Conservation (phyloP, 1,284 basidiomycete genomes). For the Pseudozyma tsukubaensis region DNA sequence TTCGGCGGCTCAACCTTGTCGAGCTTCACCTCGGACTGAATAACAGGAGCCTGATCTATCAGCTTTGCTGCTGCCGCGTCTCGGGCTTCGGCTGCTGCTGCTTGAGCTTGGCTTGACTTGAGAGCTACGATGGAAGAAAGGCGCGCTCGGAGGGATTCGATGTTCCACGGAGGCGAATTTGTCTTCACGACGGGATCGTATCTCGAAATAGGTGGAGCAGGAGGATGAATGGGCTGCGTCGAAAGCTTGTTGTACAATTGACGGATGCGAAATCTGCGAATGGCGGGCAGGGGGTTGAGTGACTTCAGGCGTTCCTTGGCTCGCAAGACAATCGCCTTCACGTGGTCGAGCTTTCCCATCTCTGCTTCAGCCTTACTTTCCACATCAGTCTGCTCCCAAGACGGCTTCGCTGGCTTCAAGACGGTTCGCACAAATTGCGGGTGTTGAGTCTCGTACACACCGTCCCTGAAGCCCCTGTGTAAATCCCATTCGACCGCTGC, state of each 20-base stretch:
- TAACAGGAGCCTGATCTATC: constrained; percentile 10
- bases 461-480: constrained; percentile 13
- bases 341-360: not conserved
- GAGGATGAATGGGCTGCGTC: not conserved
- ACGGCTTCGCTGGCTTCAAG: constrained; percentile 2
- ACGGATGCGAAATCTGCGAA: constrained; percentile 14
- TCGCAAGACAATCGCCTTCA: not conserved
- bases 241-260: constrained; percentile 18
- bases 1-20: not conserved
- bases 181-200: not conserved
- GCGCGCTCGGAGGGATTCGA: constrained; percentile 1
- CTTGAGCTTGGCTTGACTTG: not conserved
- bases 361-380: not conserved
- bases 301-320: not conserved
- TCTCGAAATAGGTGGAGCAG: not conserved
- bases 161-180: not conserved
- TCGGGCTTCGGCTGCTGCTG: not conserved
- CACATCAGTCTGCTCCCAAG: not conserved
- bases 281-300: constrained; percentile 7
- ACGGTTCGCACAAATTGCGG: not conserved
- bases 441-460: constrained; percentile 6
- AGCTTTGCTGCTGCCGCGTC: constrained; percentile 4
- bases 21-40: constrained; percentile 9
- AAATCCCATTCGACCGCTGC: constrained; percentile 15
- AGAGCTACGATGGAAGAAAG: constrained; percentile 15